Base-by-base conservation (phyloP, 768 basidiomycete genomes). In the Russula lepida region DNA sequence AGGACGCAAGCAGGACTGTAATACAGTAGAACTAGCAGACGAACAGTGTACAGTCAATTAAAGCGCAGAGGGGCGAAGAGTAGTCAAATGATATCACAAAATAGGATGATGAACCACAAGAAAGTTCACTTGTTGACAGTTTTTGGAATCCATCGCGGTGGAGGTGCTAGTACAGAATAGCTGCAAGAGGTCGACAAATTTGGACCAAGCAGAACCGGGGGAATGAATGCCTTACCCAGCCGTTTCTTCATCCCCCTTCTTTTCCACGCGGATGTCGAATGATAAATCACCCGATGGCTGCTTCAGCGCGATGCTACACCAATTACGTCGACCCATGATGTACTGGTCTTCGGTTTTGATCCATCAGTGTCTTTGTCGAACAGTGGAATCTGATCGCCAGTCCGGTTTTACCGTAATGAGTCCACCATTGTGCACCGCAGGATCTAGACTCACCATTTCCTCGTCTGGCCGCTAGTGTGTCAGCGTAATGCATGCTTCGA, bases 381-480 rank as follows among this genome's bases (percentile, higher is more conserved):
- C 8, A 95, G 66, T 3, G 92, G 89, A 35, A 89, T 70, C 91
- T 91, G 59, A 17, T 46, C 25, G 23, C 21, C 43, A 28, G 17
- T 30, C 9, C 15, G 25, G 21, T 23, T 6, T 21, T n/a, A 57
- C 49, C n/a, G n/a, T 66, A 13, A 25, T n/a, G 13, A 58, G 39
- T 9, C 17, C 7, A n/a, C n/a, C 37, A 44, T 44, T 28, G 12
- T 33, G 5, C 28, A 6, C 19, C 7, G 23, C 19, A 37, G 15
- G 5, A 11, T 33, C 27, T 19, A 11, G 52, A 48, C 59, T 33
- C 41, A 89, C 91, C 91, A 91, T 95, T 12, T 73, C 79, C 71
- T 98, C 95, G 67, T 97, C 95, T 0, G n/a, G n/a, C n/a, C n/a
- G n/a, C n/a, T n/a, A n/a, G n/a, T n/a, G 95, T 98, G 17, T 86